Conservation (phyloP, 1,284 basidiomycete genomes). For the Meira miltonrushii region DNA sequence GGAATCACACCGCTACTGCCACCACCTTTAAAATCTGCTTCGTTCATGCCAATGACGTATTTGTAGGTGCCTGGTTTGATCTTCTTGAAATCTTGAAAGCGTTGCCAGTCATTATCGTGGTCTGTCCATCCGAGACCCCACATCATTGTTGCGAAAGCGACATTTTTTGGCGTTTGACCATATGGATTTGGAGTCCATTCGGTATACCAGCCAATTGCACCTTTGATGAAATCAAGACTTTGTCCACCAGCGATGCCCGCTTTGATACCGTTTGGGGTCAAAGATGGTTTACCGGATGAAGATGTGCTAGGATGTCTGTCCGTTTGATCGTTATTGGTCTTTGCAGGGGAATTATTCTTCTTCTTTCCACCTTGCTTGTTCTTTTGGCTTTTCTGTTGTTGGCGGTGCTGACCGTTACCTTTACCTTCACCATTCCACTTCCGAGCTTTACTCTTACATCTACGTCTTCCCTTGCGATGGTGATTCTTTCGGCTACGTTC, state of each 20-base stretch:
- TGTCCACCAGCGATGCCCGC: constrained; percentile 40
- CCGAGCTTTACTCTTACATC: too few species aligned
- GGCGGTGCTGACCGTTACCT: too few species aligned
- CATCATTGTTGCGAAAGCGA: constrained; percentile 25
- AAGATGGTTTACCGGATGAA: too few species aligned
- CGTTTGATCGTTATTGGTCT: too few species aligned
- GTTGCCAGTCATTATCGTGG: constrained; percentile 29
- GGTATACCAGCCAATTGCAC: constrained; percentile 26
- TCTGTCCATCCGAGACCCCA: constrained; percentile 33
- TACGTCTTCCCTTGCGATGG: too few species aligned
- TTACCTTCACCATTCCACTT: too few species aligned
- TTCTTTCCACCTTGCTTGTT: too few species aligned
- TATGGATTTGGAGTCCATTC: constrained; percentile 32
- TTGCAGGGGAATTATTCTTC: too few species aligned
- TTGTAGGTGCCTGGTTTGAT: constrained; percentile 19
- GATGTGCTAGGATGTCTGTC: too few species aligned
- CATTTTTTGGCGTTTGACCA: not conserved
- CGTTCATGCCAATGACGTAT: constrained; percentile 48
- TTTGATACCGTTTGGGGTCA: constrained; percentile 30
- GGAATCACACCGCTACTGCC: constrained; percentile 32
- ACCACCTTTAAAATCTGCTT: constrained; percentile 29
- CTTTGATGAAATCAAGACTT: constrained; percentile 26
- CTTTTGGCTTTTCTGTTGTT: too few species aligned
- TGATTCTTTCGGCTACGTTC: too few species aligned
- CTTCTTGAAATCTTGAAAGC: constrained; percentile 34